Evolutionary conservation across 495 filamentous ascomycete species (phyloP).

Genomic region (Annulohypoxylon maeteangense): DNA sequence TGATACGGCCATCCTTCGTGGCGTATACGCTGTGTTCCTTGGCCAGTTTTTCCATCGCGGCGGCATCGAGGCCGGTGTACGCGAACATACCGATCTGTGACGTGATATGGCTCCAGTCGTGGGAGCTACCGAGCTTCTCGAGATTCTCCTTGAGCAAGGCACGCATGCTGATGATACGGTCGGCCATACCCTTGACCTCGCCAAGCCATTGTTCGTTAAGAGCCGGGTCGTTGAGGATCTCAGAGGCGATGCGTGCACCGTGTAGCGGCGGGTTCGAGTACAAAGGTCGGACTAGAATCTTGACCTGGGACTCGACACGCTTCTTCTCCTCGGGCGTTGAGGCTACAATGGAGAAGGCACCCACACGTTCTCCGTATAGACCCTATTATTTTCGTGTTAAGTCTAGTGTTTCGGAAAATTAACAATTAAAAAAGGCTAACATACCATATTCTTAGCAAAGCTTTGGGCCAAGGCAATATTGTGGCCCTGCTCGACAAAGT

Average conservation of each 20-base stretch:
- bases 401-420: neutral
- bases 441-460: slow-evolving; percentile 99
- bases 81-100: slow-evolving; percentile 99
- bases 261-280: slow-evolving; percentile 99
- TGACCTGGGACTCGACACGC: slow-evolving; percentile 96
- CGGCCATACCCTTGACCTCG: slow-evolving; percentile 98
- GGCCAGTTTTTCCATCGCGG: slow-evolving; percentile 91
- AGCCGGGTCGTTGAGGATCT: slow-evolving; percentile 87
- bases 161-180: slow-evolving; percentile 98
- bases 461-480: slow-evolving; percentile 89
- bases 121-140: slow-evolving; percentile 91
- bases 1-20: slow-evolving; percentile 97
- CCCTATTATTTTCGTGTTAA: slow-evolving; percentile 63
- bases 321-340: slow-evolving; percentile 89
- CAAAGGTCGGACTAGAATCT: slow-evolving; percentile 95
- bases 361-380: slow-evolving; percentile 97
- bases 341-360: slow-evolving; percentile 93
- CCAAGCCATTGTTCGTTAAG: slow-evolving; percentile 94
- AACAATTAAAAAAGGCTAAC: slow-evolving; percentile 20
- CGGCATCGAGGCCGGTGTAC: slow-evolving; percentile 91
- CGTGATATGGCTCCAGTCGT: slow-evolving; percentile 99
- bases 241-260: slow-evolving; percentile 91
- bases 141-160: slow-evolving; percentile 91
- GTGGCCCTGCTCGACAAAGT: slow-evolving; percentile 95
- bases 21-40: slow-evolving; percentile 99